phyloP scores from a whole-genome alignment of 352 stramenopile species.

The Globisporangium emineosum region DNA sequence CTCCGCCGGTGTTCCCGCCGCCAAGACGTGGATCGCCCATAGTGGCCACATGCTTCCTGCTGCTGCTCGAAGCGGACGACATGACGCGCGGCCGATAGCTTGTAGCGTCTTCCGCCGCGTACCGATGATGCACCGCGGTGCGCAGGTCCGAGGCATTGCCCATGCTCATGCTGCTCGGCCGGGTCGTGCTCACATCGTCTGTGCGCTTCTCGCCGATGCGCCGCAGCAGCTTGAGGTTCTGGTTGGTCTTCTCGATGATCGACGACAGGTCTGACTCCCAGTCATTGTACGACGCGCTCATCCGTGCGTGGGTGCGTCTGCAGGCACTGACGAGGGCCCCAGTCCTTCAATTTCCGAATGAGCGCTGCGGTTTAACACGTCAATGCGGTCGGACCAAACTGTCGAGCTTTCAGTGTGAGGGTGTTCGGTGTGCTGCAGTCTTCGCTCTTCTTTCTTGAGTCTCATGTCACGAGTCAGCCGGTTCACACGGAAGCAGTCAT shows the following conservation, averaged over 20 bases:
- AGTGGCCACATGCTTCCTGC: slow-evolving; percentile 6
- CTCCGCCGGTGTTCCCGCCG: not conserved
- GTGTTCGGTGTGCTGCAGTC: not conserved
- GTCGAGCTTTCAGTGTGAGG: not conserved
- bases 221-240: slow-evolving; percentile 81
- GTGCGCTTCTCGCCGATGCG: slow-evolving; percentile 75
- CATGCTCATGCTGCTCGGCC: slow-evolving; percentile 6
- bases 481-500: not conserved
- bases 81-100: slow-evolving; percentile 14
- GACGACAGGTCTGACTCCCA: slow-evolving; percentile 84
- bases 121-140: slow-evolving; percentile 13
- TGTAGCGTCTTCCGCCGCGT: slow-evolving; percentile 11
- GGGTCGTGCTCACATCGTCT: slow-evolving; percentile 45
- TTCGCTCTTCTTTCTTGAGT: not conserved
- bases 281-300: slow-evolving; percentile 62
- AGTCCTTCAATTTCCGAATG: slow-evolving; percentile 5
- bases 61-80: slow-evolving; percentile 7
- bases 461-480: not conserved
- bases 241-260: slow-evolving; percentile 88
- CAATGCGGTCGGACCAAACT: not conserved
- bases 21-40: not conserved
- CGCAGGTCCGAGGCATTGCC: slow-evolving; percentile 6
- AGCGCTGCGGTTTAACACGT: slow-evolving; percentile 6
- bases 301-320: slow-evolving; percentile 15
- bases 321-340: not conserved